These are phyloP conservation scores for Pseudogymnoascus pannorum DNA, from an alignment of 2,329 filamentous ascomycete species.

Conservation along the genomic window DNA sequence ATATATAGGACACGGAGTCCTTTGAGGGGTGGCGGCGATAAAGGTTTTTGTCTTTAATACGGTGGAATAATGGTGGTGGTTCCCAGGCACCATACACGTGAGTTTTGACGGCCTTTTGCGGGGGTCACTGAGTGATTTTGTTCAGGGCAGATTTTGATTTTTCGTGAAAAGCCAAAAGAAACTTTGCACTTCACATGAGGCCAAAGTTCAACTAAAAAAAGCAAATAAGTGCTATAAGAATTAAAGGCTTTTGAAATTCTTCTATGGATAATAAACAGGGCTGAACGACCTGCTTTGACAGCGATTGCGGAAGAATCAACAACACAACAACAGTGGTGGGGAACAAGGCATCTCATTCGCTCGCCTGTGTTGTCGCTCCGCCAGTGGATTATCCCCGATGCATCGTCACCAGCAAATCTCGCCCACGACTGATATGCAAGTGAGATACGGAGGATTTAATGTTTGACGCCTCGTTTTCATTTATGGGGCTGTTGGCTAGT, in stretches of 20 bases:
- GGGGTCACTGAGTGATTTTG: slow-evolving; percentile 3
- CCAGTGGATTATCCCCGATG: slow-evolving; percentile 1
- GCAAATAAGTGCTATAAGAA: background rate
- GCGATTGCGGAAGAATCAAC: slow-evolving; percentile 7
- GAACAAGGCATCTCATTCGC: slow-evolving; percentile 3
- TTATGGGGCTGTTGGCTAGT: background rate
- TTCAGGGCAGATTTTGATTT: background rate
- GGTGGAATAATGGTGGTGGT: background rate
- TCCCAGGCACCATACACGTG: background rate
- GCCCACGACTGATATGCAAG: background rate
- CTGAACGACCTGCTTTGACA: background rate
- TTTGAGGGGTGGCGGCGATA: background rate
- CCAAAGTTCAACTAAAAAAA: background rate
- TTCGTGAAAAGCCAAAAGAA: background rate
- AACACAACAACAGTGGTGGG: slow-evolving; percentile 8
- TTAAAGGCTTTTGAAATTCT: background rate
- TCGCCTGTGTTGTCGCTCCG: background rate
- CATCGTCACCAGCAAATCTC: background rate
- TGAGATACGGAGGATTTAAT: slow-evolving; percentile 5
- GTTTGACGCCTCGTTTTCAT: background rate
- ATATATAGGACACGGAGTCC: background rate
- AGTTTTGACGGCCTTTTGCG: slow-evolving; percentile 5
- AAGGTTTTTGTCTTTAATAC: background rate
- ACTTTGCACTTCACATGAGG: background rate
- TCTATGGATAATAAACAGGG: background rate